phyloP scores from a whole-genome alignment of 805 yeast species.

The Torulaspora gathmanii region DNA sequence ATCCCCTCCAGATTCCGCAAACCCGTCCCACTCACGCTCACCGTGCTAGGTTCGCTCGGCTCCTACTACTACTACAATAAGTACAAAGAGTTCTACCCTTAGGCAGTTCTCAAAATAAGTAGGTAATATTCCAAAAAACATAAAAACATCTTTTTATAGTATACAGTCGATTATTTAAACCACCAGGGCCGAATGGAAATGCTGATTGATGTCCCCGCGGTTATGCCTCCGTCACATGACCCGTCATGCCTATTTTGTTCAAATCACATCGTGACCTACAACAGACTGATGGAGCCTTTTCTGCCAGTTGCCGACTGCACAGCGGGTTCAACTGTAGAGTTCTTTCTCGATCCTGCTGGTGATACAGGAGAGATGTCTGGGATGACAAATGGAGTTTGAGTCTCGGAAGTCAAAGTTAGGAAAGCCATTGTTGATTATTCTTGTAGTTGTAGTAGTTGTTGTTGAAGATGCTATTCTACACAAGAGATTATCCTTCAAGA shows the following conservation, averaged over 20 bases:
- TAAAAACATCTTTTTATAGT: neutral
- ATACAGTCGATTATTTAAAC: neutral
- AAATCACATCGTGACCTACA: constrained; percentile 3
- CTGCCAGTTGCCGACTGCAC: constrained; percentile 10
- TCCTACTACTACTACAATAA: constrained; percentile 67
- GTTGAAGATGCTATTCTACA: neutral
- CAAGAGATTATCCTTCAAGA: neutral
- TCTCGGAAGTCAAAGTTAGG: constrained; percentile 52
- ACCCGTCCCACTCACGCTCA: constrained; percentile 69
- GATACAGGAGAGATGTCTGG: constrained; percentile 59
- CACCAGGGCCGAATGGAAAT: neutral
- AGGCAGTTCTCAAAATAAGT: neutral
- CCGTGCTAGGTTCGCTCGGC: constrained; percentile 58
- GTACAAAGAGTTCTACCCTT: constrained; percentile 63
- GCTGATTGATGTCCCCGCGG: neutral
- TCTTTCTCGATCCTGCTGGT: constrained; percentile 32
- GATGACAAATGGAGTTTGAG: constrained; percentile 60
- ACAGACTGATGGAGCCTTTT: constrained; percentile 16
- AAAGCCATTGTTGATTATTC: constrained; percentile 35
- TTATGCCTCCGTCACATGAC: neutral
- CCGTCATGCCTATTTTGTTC: neutral
- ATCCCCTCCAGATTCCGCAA: constrained; percentile 54
- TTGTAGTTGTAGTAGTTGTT: constrained; percentile 5
- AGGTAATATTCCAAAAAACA: neutral
- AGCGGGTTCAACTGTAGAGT: constrained; percentile 18